Base-by-base conservation (phyloP, 2,329 filamentous ascomycete genomes). In the Ramichloridium luteum region DNA sequence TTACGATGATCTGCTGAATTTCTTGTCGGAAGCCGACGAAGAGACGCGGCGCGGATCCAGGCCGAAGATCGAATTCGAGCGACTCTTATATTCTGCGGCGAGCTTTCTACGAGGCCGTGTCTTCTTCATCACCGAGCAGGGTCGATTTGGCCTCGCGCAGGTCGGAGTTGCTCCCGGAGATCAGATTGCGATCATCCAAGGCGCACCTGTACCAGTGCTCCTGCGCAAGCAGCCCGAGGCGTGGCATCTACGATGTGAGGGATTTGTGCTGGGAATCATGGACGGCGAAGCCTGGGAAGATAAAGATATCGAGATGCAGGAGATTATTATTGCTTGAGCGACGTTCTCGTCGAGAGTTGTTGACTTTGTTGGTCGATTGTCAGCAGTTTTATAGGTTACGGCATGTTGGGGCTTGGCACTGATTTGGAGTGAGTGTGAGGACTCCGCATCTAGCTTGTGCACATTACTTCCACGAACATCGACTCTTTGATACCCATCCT, bases 21-120 rank as follows among this genome's bases (percentile, higher is more conserved):
- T 35, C 16, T 25, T 39, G 2, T 25, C 31, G 11, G 25, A 35
- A 13, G 23, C 25, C 5, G 32, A 39, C 10, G 13, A 25, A 13
- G 34, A 34, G 10, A 30, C 27, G 9, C 18, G 16, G 3, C 14
- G 15, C 13, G 20, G 14, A 9, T 16, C 17, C 12, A 25, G 32
- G 9, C 28, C 34, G 13, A 15, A 28, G 15, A 28, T 37, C 14
- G 28, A 39, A 15, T 14, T 32, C 12, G 32, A 36, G 9, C 30
- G 34, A 9, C 15, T 36, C n/a, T 38, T 32, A 13, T 25, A 31
- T 22, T 32, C 36, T 1, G 29, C 36, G 13, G 32, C 36, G 10
- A 39, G 34, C 25, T 39, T 43, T 26, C 30, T 41, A 15, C 38
- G 40, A 6, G 38, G 40, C 4, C 31, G 40, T 13, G 40, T 43